A percentile compares a stretch with the other conserved stretches of the same genome.
Evolutionary conservation across 2,329 filamentous ascomycete species (phyloP).

Genomic region (Exophiala sp.): DNA sequence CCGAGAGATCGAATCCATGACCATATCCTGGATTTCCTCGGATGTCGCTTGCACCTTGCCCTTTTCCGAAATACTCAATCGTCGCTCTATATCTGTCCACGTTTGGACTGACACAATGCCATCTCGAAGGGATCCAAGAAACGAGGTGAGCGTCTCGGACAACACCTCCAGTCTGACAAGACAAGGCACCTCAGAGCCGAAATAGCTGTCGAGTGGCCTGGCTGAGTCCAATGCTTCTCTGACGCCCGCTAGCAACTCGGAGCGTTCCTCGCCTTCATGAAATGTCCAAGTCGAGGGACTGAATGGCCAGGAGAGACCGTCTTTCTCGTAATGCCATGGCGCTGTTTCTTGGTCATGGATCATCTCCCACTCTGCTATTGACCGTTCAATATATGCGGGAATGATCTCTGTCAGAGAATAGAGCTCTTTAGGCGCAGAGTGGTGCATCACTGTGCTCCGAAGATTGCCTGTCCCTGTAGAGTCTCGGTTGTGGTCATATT

Average conservation of each 20-base stretch:
- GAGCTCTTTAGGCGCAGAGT: slow-evolving; percentile 80
- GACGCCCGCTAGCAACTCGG: slow-evolving; percentile 41
- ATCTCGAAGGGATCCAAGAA: slow-evolving; percentile 68
- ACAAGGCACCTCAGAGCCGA: slow-evolving; percentile 58
- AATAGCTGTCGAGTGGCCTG: slow-evolving; percentile 52
- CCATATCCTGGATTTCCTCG: slow-evolving; percentile 54
- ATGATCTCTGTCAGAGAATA: slow-evolving; percentile 83
- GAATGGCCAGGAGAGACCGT: slow-evolving; percentile 54
- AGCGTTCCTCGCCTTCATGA: slow-evolving; percentile 37
- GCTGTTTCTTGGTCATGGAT: slow-evolving; percentile 41
- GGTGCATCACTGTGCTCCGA: slow-evolving; percentile 38
- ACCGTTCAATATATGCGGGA: slow-evolving; percentile 53
- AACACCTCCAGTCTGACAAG: slow-evolving; percentile 69
- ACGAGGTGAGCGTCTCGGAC: slow-evolving; percentile 64
- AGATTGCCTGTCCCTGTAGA: slow-evolving; percentile 13
- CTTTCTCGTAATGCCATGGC: slow-evolving; percentile 49
- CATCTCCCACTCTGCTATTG: slow-evolving; percentile 60
- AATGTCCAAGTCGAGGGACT: slow-evolving; percentile 46
- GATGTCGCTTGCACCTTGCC: slow-evolving; percentile 39
- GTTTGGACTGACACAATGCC: slow-evolving; percentile 66
- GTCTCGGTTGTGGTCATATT: slow-evolving; percentile 41
- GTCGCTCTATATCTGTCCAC: slow-evolving; percentile 50
- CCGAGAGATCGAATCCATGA: slow-evolving; percentile 68
- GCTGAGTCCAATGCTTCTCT: slow-evolving; percentile 69
- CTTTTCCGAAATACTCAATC: slow-evolving; percentile 35